Percentiles rank a stretch among this genome's conserved stretches.
These are phyloP conservation scores for Ophiostoma himal-ulmi DNA, from an alignment of 2,329 filamentous ascomycete species.

Conservation along the genomic window DNA sequence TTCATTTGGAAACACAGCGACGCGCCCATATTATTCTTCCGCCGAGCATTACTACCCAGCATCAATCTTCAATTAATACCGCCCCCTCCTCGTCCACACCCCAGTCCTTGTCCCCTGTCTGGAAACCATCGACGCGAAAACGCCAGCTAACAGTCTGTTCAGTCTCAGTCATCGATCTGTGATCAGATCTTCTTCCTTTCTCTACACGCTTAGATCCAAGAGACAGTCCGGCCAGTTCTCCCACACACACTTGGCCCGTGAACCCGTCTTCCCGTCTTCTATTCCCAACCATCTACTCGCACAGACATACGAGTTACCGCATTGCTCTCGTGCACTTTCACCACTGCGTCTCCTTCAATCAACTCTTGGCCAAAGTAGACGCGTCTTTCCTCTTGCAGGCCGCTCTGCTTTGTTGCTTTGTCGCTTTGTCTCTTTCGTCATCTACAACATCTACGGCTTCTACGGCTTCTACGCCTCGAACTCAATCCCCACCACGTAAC, in stretches of 20 bases:
- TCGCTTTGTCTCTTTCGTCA: too few relatives aligned
- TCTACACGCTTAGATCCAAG: conserved; percentile 5
- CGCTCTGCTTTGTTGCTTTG: not conserved
- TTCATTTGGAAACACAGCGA: not conserved
- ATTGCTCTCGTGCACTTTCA: not conserved
- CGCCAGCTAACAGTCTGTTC: not conserved
- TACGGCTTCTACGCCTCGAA: conserved; percentile 10
- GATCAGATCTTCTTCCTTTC: not conserved
- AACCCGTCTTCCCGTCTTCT: not conserved
- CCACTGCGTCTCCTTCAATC: not conserved
- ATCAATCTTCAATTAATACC: not conserved
- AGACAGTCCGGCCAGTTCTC: not conserved
- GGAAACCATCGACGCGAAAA: conserved; percentile 7
- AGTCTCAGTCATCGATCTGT: not conserved
- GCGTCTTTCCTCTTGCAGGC: not conserved
- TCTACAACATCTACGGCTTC: not conserved
- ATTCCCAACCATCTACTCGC: not conserved
- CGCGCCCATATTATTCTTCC: not conserved
- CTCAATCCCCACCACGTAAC: not conserved
- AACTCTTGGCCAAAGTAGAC: not conserved
- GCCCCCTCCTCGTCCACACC: not conserved
- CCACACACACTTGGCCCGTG: not conserved
- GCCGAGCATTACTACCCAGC: not conserved
- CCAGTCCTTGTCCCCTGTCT: conserved; percentile 6
- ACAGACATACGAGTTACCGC: not conserved